Base-by-base conservation (phyloP, 1,284 basidiomycete genomes). In the Naganishia sp. region DNA sequence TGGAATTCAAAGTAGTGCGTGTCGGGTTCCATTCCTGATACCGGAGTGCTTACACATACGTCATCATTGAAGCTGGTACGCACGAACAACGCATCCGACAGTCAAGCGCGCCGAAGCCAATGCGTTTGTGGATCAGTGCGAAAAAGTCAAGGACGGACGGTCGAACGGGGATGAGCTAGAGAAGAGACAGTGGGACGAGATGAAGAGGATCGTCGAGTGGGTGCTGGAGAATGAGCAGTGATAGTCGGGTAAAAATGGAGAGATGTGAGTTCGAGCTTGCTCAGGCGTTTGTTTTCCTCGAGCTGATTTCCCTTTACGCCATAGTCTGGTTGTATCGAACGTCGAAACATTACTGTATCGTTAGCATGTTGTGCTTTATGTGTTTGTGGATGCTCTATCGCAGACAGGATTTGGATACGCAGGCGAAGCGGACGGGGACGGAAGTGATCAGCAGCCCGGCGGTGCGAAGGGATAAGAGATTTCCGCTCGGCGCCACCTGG, bases 1-100 rank as follows among this genome's bases (percentile, higher is more conserved):
- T 78, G 75, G 76, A 80, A 80, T 67, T 78, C 76, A 10, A 80
- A 79, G 66, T 80, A 78, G 78, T 78, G 53, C 28, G 76, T 46
- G 13, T 31, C 6, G 28, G 28, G 28, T 28, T 28, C 28, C 28
- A 28, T 28, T 28, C 3, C 2, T 28, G 28, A 28, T 28, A 28
- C 28, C 28, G 28, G 28, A 28, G 28, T 28, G 28, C 28, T 28
- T 28, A 28, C 28, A 28, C 28, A 28, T 28, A 28, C 28, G 28
- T 28, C 28, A 28, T 5, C 5, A 28, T 43, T 25, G 7, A 65
- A 79, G 77, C 70, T 79, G 78, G 78, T 63, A 54, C 46, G 33
- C 52, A 16, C 72, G 70, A 5, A 67, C 76, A 52, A 44, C 67
- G 5, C 78, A 79, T 64, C 75, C 77, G 0, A 68, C 75, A 16